Evolutionary conservation across 1,139 yeast genomes (phyloP), one percentile per base, ranked within the genome.

Genomic region (Candida neerlandica): DNA sequence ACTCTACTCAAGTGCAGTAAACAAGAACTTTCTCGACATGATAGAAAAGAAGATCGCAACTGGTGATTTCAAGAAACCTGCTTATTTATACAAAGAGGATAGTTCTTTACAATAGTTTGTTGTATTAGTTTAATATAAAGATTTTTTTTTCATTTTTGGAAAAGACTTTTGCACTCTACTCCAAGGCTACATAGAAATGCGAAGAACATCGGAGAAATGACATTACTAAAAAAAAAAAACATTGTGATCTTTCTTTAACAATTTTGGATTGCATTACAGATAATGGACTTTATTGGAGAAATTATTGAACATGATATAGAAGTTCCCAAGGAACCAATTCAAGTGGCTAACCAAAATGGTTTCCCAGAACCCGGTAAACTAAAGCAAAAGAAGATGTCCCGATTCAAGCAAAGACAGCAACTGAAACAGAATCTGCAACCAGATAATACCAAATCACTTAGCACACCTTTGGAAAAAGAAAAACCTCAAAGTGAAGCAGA

Each of bases 261-360:
- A 12, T 6, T n/a, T 29, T n/a, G n/a, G 11, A 29, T 29, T 29
- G 5, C 4, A 5, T 9, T 26, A 29, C 14, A 23, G 26, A 35
- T 12, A 3, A 86, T 87, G 94, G 88, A 86, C 65, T 72, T 85
- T 57, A 70, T 87, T 16, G 89, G 90, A 9, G 96, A 89, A 51
- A 86, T 89, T 41, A 84, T 88, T 7, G 96, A 88, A 65, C 84
- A 78, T 51, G 86, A 84, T 34, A 71, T 72, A 0, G 69, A 58
- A 18, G 67, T 69, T 1, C 76, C 78, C 0, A 62, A 61, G 41
- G 68, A 62, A 14, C 54, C 56, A 14, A 23, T 44, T 11, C 60
- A 65, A 9, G 50, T 50, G 1, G 55, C 56, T 5, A 53, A 54
- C 41, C 18, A 45, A 5, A 51, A 61, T 40, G 85, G 84, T 34